These are phyloP conservation scores for Kwoniella botswanensis DNA, from an alignment of 768 basidiomycete genomes.

Conservation along the genomic window DNA sequence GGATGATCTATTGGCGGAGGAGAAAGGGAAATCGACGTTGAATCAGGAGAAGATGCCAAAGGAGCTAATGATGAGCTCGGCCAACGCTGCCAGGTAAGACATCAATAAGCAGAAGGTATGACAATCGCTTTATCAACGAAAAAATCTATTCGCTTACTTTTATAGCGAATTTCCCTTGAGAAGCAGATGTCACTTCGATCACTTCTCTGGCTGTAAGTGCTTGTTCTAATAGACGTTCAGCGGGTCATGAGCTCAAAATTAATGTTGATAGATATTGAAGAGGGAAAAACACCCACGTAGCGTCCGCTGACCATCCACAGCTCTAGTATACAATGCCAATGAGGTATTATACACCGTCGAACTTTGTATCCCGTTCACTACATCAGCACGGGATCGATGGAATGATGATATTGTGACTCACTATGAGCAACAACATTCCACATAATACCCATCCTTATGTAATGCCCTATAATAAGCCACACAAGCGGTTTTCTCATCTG, in stretches of 20 bases:
- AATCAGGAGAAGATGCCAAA: slow-evolving; percentile 14
- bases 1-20: slow-evolving; percentile 15
- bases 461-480: slow-evolving; percentile 36
- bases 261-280: slow-evolving; percentile 8
- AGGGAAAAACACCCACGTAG: slow-evolving; percentile 32
- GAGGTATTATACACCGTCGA: slow-evolving; percentile 42
- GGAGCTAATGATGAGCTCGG: slow-evolving; percentile 15
- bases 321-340: slow-evolving; percentile 36
- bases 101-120: neutral
- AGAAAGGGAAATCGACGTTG: slow-evolving; percentile 9
- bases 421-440: slow-evolving; percentile 37
- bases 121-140: neutral
- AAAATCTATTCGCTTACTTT: slow-evolving; percentile 8
- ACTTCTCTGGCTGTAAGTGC: slow-evolving; percentile 49
- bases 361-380: slow-evolving; percentile 16
- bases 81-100: slow-evolving; percentile 18
- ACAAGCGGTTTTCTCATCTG: slow-evolving; percentile 38
- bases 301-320: slow-evolving; percentile 39
- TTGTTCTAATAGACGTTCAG: slow-evolving; percentile 29
- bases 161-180: slow-evolving; percentile 30
- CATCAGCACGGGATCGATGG: neutral
- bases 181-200: slow-evolving; percentile 38
- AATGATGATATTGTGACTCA: slow-evolving; percentile 22
- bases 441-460: slow-evolving; percentile 39
- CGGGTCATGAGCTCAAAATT: neutral